phyloP scores from a whole-genome alignment of 2,329 filamentous ascomycete genomes.

The Alternaria ethzedia region DNA sequence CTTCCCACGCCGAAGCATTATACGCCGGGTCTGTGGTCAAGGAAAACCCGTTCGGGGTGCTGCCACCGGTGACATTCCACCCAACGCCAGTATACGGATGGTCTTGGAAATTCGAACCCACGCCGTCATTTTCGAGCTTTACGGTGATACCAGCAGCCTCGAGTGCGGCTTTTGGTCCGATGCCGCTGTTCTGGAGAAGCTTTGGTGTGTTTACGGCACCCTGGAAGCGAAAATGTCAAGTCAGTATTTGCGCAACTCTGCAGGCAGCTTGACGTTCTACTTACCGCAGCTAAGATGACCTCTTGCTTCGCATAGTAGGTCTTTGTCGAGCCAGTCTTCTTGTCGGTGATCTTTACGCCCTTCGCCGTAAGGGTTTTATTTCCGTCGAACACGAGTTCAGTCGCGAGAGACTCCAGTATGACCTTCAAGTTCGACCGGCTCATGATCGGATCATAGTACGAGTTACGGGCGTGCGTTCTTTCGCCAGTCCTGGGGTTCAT shows the following conservation, averaged over 20 bases:
- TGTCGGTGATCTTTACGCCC: conserved; percentile 34
- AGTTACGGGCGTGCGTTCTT: conserved; percentile 39
- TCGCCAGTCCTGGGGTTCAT: conserved; percentile 42
- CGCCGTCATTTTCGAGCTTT: conserved; percentile 36
- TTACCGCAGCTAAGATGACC: conserved; percentile 63
- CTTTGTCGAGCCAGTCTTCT: conserved; percentile 18
- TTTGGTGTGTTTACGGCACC: conserved; percentile 62
- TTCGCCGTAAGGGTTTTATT: conserved; percentile 26
- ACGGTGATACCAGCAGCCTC: conserved; percentile 35
- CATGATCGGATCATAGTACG: conserved; percentile 38
- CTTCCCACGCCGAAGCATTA: conserved; percentile 36
- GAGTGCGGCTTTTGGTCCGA: conserved; percentile 37
- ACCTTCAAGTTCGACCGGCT: conserved; percentile 41
- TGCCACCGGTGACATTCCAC: conserved; percentile 28
- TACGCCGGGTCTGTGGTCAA: conserved; percentile 30
- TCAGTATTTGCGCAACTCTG: neutral
- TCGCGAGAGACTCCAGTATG: conserved; percentile 25
- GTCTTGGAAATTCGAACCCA: conserved; percentile 45
- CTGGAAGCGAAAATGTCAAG: neutral
- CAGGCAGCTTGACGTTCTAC: neutral
- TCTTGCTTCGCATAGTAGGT: conserved; percentile 51
- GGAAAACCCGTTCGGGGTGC: conserved; percentile 28
- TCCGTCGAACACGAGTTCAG: conserved; percentile 31
- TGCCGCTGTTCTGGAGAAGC: conserved; percentile 52
- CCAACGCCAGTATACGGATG: conserved; percentile 33